Conservation (phyloP, 75 land plant genomes). For the Cunninghamia lanceolata region DNA sequence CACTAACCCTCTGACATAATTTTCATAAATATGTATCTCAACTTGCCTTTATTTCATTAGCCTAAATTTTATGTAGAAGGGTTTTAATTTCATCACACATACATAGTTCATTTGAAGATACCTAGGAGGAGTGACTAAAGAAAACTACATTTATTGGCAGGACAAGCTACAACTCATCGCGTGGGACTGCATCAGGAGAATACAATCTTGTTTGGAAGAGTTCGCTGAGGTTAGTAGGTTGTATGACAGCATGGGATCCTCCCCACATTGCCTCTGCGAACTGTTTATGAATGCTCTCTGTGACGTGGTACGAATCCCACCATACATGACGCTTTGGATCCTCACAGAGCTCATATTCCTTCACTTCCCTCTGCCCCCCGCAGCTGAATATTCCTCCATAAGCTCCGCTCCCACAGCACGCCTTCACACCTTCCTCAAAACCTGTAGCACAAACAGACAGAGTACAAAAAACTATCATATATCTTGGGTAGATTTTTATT, state of each 20-base stretch:
- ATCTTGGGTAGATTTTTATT: neutral
- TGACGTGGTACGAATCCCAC: slow-evolving; percentile 55
- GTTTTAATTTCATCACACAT: too few species aligned
- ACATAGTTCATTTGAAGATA: too few species aligned
- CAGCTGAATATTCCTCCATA: slow-evolving; percentile 39
- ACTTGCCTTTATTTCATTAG: too few species aligned
- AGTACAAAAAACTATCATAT: neutral
- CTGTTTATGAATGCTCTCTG: slow-evolving; percentile 40
- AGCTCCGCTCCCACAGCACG: slow-evolving; percentile 52
- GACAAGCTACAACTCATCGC: neutral
- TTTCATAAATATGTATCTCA: too few species aligned
- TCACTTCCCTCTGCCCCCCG: slow-evolving; percentile 24
- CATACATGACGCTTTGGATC: slow-evolving; percentile 32
- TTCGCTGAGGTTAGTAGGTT: slow-evolving; percentile 2
- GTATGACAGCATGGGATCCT: slow-evolving; percentile 18
- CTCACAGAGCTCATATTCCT: slow-evolving; percentile 32
- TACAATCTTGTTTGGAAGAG: neutral
- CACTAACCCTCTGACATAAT: too few species aligned
- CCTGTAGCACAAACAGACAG: slow-evolving; percentile 14
- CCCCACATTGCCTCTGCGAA: slow-evolving; percentile 39
- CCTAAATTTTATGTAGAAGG: too few species aligned
- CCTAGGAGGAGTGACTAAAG: too few species aligned
- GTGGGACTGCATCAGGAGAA: neutral
- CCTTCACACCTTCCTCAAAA: slow-evolving; percentile 41
- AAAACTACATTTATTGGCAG: too few species aligned